Evolutionary conservation across 1,284 basidiomycete species (phyloP).

Genomic region (Sphaerobolus stellatus): DNA sequence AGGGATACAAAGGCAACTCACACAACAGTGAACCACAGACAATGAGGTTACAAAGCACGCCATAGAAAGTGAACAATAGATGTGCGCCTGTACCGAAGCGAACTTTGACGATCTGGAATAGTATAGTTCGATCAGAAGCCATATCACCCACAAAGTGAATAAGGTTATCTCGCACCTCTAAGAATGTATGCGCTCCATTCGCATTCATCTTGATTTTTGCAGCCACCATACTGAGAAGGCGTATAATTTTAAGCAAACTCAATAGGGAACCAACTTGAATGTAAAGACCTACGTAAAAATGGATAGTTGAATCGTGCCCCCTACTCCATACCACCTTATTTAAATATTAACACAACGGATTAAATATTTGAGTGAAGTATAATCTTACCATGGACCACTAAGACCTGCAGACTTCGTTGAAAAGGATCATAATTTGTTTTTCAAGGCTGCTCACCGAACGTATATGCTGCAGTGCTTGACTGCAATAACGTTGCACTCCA

Average conservation of each 20-base stretch:
- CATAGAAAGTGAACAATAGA: slow-evolving; percentile 77
- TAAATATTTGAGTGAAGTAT: not conserved
- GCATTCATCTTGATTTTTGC: slow-evolving; percentile 74
- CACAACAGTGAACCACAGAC: slow-evolving; percentile 60
- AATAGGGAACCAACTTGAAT: not conserved
- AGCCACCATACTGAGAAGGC: slow-evolving; percentile 53
- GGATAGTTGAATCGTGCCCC: slow-evolving; percentile 42
- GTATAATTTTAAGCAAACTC: not conserved
- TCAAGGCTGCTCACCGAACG: slow-evolving; percentile 37
- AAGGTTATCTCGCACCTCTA: slow-evolving; percentile 39
- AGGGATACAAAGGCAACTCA: slow-evolving; percentile 41
- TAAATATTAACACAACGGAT: not conserved
- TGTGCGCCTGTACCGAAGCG: slow-evolving; percentile 80
- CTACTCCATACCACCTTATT: slow-evolving; percentile 52
- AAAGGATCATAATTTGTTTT: slow-evolving; percentile 4
- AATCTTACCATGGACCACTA: slow-evolving; percentile 46
- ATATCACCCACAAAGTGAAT: slow-evolving; percentile 38
- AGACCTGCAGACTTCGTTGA: slow-evolving; percentile 30
- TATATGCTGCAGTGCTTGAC: slow-evolving; percentile 54
- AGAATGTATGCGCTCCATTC: slow-evolving; percentile 54
- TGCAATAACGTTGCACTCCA: slow-evolving; percentile 61
- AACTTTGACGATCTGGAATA: slow-evolving; percentile 54
- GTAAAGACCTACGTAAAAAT: slow-evolving; percentile 6
- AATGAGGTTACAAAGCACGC: slow-evolving; percentile 73
- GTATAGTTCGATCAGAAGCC: slow-evolving; percentile 43